Percentiles rank a stretch among this genome's conserved stretches.
Evolutionary conservation across 2,329 filamentous ascomycete genomes (phyloP).

Genomic region (Phialemonium atrogriseum): DNA sequence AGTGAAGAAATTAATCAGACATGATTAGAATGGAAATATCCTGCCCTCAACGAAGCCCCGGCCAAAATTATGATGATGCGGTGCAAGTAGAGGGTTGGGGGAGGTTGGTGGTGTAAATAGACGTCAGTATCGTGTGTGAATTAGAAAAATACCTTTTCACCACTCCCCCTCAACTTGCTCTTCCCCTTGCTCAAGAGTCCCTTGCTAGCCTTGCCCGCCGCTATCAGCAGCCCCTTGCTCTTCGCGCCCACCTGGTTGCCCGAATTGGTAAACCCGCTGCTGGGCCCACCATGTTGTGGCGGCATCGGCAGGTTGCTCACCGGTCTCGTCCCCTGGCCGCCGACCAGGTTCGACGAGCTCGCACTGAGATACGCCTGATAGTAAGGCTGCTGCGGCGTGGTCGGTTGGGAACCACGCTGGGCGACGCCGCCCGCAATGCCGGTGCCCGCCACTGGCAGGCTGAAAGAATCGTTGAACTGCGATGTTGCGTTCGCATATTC

Average conservation of each 20-base stretch:
- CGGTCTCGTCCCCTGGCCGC: slow-evolving; percentile 14
- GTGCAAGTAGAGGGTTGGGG: too few species aligned
- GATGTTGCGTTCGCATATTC: slow-evolving; percentile 35
- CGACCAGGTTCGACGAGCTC: slow-evolving; percentile 25
- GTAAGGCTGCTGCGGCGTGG: slow-evolving; percentile 8
- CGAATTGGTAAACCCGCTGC: slow-evolving; percentile 44
- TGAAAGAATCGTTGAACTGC: slow-evolving; percentile 16
- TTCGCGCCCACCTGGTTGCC: slow-evolving; percentile 65
- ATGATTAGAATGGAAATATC: too few species aligned
- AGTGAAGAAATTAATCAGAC: too few species aligned
- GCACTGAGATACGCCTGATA: slow-evolving; percentile 46
- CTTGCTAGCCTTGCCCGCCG: slow-evolving; percentile 82
- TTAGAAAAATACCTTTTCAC: slow-evolving; percentile 85
- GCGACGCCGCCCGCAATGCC: slow-evolving; percentile 2
- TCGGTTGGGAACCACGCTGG: slow-evolving; percentile 8
- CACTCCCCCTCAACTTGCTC: slow-evolving; percentile 65
- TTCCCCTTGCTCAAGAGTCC: slow-evolving; percentile 86
- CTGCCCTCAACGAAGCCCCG: too few species aligned
- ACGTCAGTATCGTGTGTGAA: slow-evolving; percentile 5
- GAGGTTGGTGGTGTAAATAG: too few species aligned
- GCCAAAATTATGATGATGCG: too few species aligned
- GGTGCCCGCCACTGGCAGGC: neutral
- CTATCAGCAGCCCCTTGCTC: slow-evolving; percentile 82
- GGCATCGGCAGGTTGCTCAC: slow-evolving; percentile 26
- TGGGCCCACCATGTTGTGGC: slow-evolving; percentile 28